A percentile compares a stretch with the other conserved stretches of the same genome.
These are phyloP conservation scores for Ceratobasidium sp. DNA, from an alignment of 1,284 basidiomycete species.

Conservation along the genomic window DNA sequence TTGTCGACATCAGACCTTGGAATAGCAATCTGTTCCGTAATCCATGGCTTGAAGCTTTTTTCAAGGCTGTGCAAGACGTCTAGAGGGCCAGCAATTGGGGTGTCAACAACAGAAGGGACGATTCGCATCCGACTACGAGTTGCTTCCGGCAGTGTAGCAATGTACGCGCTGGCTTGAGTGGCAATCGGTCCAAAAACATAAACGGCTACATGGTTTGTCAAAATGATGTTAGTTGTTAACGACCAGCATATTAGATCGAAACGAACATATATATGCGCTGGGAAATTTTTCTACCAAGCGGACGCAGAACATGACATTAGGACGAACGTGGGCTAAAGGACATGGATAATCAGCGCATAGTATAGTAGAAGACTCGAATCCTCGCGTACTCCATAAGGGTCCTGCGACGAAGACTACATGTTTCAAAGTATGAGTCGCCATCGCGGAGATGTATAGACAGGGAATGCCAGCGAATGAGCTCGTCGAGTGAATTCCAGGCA, in stretches of 20 bases:
- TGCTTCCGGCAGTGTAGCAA: background rate
- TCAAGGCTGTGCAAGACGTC: background rate
- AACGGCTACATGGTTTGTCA: constrained; percentile 10
- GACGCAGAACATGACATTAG: background rate
- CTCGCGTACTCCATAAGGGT: too few relatives aligned
- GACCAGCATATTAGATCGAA: background rate
- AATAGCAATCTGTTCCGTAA: background rate
- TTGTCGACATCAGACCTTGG: background rate
- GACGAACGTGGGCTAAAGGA: constrained; percentile 24
- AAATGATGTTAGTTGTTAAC: background rate
- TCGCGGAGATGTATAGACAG: too few relatives aligned
- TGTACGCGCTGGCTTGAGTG: background rate
- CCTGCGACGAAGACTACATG: too few relatives aligned
- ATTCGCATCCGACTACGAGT: background rate
- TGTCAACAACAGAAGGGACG: background rate
- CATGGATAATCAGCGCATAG: too few relatives aligned
- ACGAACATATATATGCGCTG: constrained; percentile 6
- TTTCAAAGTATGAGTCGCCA: too few relatives aligned
- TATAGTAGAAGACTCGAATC: too few relatives aligned
- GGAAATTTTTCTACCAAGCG: constrained; percentile 15
- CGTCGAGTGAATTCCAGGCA: too few relatives aligned
- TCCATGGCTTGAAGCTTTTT: constrained; percentile 8
- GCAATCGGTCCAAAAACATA: background rate
- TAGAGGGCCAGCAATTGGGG: background rate
- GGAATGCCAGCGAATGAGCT: too few relatives aligned